Conservation (phyloP, 805 yeast genomes). For the Candida verbasci region DNA sequence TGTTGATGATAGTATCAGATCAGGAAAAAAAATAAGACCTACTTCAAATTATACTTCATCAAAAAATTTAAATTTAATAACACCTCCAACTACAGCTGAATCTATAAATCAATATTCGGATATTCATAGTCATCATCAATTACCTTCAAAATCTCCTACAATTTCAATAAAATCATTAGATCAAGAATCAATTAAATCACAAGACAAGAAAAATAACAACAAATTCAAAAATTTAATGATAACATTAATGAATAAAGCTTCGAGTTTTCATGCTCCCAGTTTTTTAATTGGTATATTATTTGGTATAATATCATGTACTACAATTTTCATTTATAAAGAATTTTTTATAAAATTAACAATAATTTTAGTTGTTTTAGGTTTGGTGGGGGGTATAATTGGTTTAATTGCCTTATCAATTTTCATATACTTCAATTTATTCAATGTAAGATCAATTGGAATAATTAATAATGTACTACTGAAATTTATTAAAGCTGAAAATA, state of each 20-base stretch:
- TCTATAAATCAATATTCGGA: background rate
- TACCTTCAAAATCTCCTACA: background rate
- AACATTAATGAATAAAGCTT: background rate
- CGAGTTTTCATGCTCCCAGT: slow-evolving; percentile 1
- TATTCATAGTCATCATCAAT: background rate
- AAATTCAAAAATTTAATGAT: background rate
- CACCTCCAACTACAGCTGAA: slow-evolving; percentile 4
- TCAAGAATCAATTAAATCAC: background rate
- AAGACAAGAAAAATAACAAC: slow-evolving; percentile 5
- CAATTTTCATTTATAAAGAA: background rate
- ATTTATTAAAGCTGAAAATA: background rate
- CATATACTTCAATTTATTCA: background rate
- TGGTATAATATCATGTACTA: background rate
- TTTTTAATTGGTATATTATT: slow-evolving; percentile 1
- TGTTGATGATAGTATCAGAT: background rate
- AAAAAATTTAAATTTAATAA: background rate
- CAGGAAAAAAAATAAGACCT: slow-evolving; percentile 6
- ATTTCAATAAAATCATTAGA: too few relatives aligned
- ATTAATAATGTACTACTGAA: background rate
- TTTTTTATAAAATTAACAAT: background rate
- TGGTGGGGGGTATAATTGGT: background rate
- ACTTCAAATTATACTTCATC: slow-evolving; percentile 3
- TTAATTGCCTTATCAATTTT: background rate
- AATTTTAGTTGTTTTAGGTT: background rate
- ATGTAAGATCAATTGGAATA: background rate